Evolutionary conservation across 75 land plant species (phyloP).

Genomic region (Larix kaempferi): DNA sequence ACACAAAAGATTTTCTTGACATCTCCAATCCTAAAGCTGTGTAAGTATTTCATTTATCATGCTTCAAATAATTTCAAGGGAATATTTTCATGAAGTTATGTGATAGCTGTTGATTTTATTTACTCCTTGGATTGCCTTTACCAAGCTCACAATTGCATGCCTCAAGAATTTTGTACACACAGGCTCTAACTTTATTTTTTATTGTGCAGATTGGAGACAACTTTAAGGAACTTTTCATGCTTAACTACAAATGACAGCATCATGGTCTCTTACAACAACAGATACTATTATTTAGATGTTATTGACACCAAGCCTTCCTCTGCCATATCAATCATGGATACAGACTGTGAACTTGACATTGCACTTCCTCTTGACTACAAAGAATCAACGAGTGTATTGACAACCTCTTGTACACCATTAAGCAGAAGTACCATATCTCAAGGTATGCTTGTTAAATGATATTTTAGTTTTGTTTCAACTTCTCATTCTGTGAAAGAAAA

Average conservation of each 20-base stretch:
- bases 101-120: too few species aligned
- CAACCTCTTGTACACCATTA: neutral
- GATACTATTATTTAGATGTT: slow-evolving; percentile 50
- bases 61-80: too few species aligned
- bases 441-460: slow-evolving; percentile 3
- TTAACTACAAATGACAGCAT: slow-evolving; percentile 55
- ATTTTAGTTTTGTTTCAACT: neutral
- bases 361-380: slow-evolving; percentile 64
- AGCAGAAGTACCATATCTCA: neutral
- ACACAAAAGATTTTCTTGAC: slow-evolving; percentile 90
- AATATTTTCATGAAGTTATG: too few species aligned
- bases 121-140: too few species aligned
- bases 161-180: too few species aligned
- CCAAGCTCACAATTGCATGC: too few species aligned
- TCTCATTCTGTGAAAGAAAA: neutral
- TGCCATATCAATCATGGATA: slow-evolving; percentile 56
- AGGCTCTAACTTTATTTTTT: neutral
- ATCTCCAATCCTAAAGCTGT: slow-evolving; percentile 95
- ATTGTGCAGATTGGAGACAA: slow-evolving; percentile 47
- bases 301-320: slow-evolving; percentile 49
- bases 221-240: slow-evolving; percentile 56
- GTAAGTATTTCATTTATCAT: slow-evolving; percentile 37
- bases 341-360: slow-evolving; percentile 75
- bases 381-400: slow-evolving; percentile 18
- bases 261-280: slow-evolving; percentile 47